Conservation (phyloP, 768 basidiomycete genomes). For the Coprinopsis sp. region DNA sequence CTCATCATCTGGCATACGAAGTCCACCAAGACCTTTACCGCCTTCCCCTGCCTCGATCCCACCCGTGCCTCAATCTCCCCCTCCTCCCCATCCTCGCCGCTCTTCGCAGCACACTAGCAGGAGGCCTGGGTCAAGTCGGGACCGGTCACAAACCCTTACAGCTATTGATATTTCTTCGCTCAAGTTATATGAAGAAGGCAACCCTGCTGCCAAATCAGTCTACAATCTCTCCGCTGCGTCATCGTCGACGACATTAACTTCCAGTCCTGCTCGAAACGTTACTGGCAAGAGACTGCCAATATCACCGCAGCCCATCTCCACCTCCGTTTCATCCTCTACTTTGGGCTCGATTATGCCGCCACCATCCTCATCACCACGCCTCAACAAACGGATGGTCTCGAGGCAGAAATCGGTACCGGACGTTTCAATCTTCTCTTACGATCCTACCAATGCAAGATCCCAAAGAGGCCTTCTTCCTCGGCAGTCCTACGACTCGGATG, state of each 20-base stretch:
- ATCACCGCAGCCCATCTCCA: background rate
- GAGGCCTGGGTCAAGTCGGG: constrained; percentile 3
- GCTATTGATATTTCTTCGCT: background rate
- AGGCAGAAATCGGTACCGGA: constrained; percentile 11
- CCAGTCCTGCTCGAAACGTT: background rate
- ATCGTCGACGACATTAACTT: background rate
- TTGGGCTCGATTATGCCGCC: background rate
- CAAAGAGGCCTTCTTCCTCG: background rate
- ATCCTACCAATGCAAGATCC: background rate
- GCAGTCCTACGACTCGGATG: no score
- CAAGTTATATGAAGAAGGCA: background rate
- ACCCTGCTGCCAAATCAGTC: background rate
- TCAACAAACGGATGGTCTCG: background rate
- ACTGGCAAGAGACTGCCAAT: no score
- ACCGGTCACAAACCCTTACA: background rate
- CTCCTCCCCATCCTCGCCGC: background rate
- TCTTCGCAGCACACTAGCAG: background rate
- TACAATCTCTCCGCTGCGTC: constrained; percentile 1
- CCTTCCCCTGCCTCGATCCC: constrained; percentile 3
- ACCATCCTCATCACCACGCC: background rate
- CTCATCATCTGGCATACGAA: no score
- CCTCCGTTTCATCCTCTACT: background rate
- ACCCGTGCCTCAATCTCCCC: background rate
- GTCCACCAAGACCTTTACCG: constrained; percentile 4
- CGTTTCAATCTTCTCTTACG: constrained; percentile 7